Percentiles rank a stretch among this genome's conserved stretches.
phyloP scores from a whole-genome alignment of 2,329 filamentous ascomycete species.

The Xylariaceae sp. region DNA sequence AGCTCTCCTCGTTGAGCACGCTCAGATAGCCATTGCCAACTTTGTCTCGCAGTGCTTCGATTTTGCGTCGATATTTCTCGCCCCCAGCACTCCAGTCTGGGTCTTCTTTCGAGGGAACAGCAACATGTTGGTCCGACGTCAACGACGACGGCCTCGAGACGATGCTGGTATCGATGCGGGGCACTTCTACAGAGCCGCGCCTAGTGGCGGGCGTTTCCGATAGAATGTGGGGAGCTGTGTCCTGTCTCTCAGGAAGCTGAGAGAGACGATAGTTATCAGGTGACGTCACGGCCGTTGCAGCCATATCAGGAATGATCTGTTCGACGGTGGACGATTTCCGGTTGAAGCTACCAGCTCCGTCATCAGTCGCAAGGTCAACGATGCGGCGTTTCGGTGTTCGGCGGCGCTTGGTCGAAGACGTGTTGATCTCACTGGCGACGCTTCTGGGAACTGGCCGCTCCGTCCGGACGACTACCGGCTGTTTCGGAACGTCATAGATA shows the following conservation, averaged over 20 bases:
- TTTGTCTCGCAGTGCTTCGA: slow-evolving; percentile 77
- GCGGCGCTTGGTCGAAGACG: slow-evolving; percentile 51
- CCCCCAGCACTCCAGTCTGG: slow-evolving; percentile 64
- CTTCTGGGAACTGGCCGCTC: slow-evolving; percentile 44
- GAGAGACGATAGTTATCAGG: slow-evolving; percentile 37
- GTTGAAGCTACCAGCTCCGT: slow-evolving; percentile 20
- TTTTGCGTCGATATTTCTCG: slow-evolving; percentile 78
- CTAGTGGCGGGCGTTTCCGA: slow-evolving; percentile 25
- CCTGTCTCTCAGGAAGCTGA: slow-evolving; percentile 29
- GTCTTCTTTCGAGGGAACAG: too few species aligned
- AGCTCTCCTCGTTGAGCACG: slow-evolving; percentile 71
- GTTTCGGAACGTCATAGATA: slow-evolving; percentile 43
- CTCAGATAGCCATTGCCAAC: slow-evolving; percentile 84
- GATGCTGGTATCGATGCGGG: slow-evolving; percentile 31
- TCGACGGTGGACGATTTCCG: slow-evolving; percentile 16
- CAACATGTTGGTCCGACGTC: slow-evolving; percentile 35
- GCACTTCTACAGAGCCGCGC: slow-evolving; percentile 24
- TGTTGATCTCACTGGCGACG: slow-evolving; percentile 50
- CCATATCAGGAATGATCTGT: slow-evolving; percentile 1
- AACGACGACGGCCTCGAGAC: slow-evolving; percentile 28
- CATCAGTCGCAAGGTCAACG: slow-evolving; percentile 54
- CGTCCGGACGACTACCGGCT: slow-evolving; percentile 49
- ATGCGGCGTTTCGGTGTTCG: slow-evolving; percentile 56
- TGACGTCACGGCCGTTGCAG: slow-evolving; percentile 11
- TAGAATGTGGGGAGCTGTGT: slow-evolving; percentile 21